Percentiles rank a stretch among this genome's conserved stretches.
Conservation (phyloP, 2,329 filamentous ascomycete genomes). For the Trichoderma oligosporum region DNA sequence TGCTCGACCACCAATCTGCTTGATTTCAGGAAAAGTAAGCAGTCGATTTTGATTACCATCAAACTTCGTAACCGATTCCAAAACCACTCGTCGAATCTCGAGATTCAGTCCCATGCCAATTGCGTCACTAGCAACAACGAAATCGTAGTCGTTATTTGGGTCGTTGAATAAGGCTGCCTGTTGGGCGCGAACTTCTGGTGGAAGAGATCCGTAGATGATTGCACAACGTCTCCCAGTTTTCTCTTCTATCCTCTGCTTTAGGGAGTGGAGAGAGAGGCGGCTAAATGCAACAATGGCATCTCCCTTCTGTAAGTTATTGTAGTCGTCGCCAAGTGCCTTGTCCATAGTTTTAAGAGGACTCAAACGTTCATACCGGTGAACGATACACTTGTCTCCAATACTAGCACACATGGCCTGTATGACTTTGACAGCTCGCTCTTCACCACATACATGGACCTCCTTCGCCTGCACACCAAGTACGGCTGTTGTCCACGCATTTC, state of each 20-base stretch:
- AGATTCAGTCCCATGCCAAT: slow-evolving; percentile 97
- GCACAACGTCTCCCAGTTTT: slow-evolving; percentile 76
- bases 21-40: slow-evolving; percentile 73
- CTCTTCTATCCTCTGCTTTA: slow-evolving; percentile 75
- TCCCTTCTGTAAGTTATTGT: slow-evolving; percentile 72
- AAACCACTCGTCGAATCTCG: slow-evolving; percentile 85
- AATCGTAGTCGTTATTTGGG: slow-evolving; percentile 92
- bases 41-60: slow-evolving; percentile 55
- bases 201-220: slow-evolving; percentile 87
- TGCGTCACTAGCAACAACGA: slow-evolving; percentile 87
- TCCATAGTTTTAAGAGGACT: slow-evolving; percentile 69
- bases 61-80: slow-evolving; percentile 73
- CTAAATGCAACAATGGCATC: slow-evolving; percentile 89
- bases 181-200: slow-evolving; percentile 86
- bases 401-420: slow-evolving; percentile 73
- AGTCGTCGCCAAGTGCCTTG: slow-evolving; percentile 58
- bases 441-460: slow-evolving; percentile 91
- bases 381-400: slow-evolving; percentile 74
- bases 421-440: slow-evolving; percentile 75
- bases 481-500: slow-evolving; percentile 93
- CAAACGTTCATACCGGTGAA: slow-evolving; percentile 80
- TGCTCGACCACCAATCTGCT: slow-evolving; percentile 91
- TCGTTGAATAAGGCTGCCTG: slow-evolving; percentile 95
- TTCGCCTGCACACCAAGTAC: slow-evolving; percentile 80
- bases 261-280: slow-evolving; percentile 71